Base-by-base conservation (phyloP, 768 basidiomycete genomes). In the Hypholoma sublateritium region DNA sequence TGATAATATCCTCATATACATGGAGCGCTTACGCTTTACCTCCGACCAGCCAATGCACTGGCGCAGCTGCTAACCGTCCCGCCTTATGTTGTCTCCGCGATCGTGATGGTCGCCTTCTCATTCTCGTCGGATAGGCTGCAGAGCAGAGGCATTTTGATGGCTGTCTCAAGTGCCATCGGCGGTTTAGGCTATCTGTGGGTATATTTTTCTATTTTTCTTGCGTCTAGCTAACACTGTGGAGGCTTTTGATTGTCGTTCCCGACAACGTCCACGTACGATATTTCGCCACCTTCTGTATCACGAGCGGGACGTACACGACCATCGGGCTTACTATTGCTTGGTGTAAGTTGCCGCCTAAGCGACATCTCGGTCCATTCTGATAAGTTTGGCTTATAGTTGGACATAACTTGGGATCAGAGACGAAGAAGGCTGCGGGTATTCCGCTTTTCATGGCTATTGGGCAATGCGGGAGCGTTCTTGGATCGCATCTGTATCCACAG, bases 401-500 rank as follows among this genome's bases (percentile, higher is more conserved):
- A 3, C 88, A 89, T 62, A 91, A 90, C 62, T 77, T 89, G 6
- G 88, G 88, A 3, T 89, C 88, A 0, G 89, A 91, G 63, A 85
- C 86, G 0, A 89, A 91, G 70, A 84, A 82, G 54, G 88, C 89
- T 0, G 83, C 88, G 0, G 88, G 89, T 0, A 86, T 89, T 28
- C 88, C 88, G 12, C 79, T 88, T 71, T 89, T 90, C 66, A 89
- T 89, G 84, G 80, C 87, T 9, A 89, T 91, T 37, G 89, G 89
- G 0, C 89, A 91, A 65, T 84, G 87, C 48, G 89, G 88, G 13
- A 88, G 88, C 58, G 71, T 89, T 47, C 75, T 89, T 19, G 88
- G 88, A 19, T 80, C 88, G 0, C 87, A 89, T 57, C 72, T 91
- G 11, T 90, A 83, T 69, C 89, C 88, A 0, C 72, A 77, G 13